Evolutionary conservation across 768 basidiomycete genomes (phyloP).

Genomic region (Fibroporia radiculosa): DNA sequence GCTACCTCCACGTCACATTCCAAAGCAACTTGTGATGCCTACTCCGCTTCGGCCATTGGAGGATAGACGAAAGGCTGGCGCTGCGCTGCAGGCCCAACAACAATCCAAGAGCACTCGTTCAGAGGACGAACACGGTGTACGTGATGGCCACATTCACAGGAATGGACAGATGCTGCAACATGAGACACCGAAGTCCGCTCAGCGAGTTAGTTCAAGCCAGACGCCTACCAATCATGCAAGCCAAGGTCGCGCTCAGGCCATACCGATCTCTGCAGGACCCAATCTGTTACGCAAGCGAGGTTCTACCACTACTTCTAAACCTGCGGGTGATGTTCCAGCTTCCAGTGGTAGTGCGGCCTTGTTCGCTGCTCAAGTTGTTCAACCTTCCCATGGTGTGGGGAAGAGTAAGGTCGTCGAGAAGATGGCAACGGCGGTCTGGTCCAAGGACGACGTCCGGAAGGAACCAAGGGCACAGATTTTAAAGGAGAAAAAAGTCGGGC

Average conservation of each 20-base stretch:
- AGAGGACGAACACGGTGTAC: neutral
- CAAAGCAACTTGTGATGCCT: slow-evolving; percentile 70
- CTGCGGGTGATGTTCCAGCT: slow-evolving; percentile 6
- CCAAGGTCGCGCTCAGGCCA: slow-evolving; percentile 13
- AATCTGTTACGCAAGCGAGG: slow-evolving; percentile 22
- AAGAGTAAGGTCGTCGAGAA: neutral
- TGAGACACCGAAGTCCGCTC: neutral
- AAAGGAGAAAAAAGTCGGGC: slow-evolving; percentile 7
- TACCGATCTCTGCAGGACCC: slow-evolving; percentile 18
- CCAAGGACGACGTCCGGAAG: slow-evolving; percentile 8
- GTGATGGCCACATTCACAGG: neutral
- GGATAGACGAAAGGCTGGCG: slow-evolving; percentile 3
- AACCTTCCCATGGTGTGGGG: neutral
- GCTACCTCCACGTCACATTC: slow-evolving; percentile 33
- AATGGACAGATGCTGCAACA: slow-evolving; percentile 5
- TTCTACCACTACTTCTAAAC: slow-evolving; percentile 3
- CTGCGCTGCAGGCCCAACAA: slow-evolving; percentile 3
- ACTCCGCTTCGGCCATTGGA: slow-evolving; percentile 43
- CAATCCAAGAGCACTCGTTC: neutral
- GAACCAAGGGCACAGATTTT: slow-evolving; percentile 13
- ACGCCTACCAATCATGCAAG: slow-evolving; percentile 1
- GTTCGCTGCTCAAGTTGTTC: slow-evolving; percentile 14
- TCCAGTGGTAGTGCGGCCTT: slow-evolving; percentile 16
- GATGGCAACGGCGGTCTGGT: slow-evolving; percentile 6
- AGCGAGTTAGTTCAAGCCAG: neutral